Base-by-base conservation (phyloP, 1,139 yeast genomes). In the Candida mesenterica region DNA sequence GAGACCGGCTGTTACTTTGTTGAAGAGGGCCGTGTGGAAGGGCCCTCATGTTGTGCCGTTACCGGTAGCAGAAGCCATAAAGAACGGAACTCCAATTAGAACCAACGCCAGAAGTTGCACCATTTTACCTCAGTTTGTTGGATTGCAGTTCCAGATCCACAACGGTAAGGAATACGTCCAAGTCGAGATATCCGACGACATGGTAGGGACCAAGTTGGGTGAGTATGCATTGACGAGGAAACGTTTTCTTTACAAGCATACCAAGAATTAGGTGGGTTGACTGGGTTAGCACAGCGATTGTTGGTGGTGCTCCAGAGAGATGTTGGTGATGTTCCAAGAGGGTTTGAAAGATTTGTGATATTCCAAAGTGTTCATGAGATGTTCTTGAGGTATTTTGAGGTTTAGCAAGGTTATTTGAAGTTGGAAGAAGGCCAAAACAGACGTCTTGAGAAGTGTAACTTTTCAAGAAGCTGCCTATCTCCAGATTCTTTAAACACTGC, bases 141-240 rank as follows among this genome's bases (percentile, higher is more conserved):
- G 98, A 5, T 71, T 89, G 42, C 84, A 81, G 53, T 92, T 92
- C 62, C 96, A 92, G 62, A 86, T 92, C 30, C 98, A 92, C 63
- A 92, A 92, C 62, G 98, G 98, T 25, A 86, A 84, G 60, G 95
- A 89, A 48, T 92, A 90, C 56, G 95, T 89, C 33, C 90, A 89
- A 37, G 75, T 92, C 33, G 90, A 83, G 49, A 77, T 92, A 23
- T 79, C 85, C 8, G 97, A 92, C 54, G 95, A 92, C 50, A 92
- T 92, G 98, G 97, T 92, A 45, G 98, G 98, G n/a, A 78, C 82
- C 46, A 92, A 92, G 60, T 68, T 92, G 40, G 98, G 98, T 3
- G 97, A 92, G 59, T 92, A 87, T 65, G 96, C 95, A 3, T 86
- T 92, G 39, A 92, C 98, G 2, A 74, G 96, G 57, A 86, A 87